Base-by-base conservation (phyloP, 129 eudicot genomes). In the Tagetes patula region DNA sequence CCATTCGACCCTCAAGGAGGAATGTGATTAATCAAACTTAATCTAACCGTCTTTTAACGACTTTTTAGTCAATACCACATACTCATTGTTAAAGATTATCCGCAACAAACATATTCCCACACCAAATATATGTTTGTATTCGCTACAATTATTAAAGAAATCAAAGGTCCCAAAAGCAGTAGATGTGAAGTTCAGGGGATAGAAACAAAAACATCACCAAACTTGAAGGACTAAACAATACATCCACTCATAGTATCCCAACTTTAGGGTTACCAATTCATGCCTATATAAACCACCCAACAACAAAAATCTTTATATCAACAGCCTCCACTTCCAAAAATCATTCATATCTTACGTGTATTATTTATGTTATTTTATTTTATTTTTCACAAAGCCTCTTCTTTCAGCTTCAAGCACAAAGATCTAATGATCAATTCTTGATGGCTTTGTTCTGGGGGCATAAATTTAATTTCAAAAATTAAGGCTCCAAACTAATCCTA, bases 371-470 rank as follows among this genome's bases (percentile, higher is more conserved):
- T 20, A 20, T 20, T 20, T 20, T 0, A 20, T 20, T 20, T 20
- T 20, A 20, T 20, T 20, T 20, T 20, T 20, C 27, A 20, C 27
- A 20, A 20, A 20, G 27, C 89, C 86, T 85, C 86, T 79, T 79
- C 86, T 85, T 85, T 85, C 89, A 74, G 89, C 89, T 78, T 27
- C 89, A 81, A 85, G 84, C 61, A 73, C 31, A 42, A 65, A 82
- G 85, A 82, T 82, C 85, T 59, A 31, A 66, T 12, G 74, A 80
- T 80, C 76, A 20, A 71, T 80, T 71, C 84, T 79, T 85, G 89
- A 46, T 75, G 82, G 89, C 86, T 79, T 82, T 85, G 89, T 85
- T 85, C 89, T 85, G 86, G 89, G 55, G 89, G 89, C 89, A 72
- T 14, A 85, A 36, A 85, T 71, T 36, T 0, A 76, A 45, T 32